Base-by-base conservation (phyloP, 2,329 filamentous ascomycete genomes). In the Fusarium chaquense region DNA sequence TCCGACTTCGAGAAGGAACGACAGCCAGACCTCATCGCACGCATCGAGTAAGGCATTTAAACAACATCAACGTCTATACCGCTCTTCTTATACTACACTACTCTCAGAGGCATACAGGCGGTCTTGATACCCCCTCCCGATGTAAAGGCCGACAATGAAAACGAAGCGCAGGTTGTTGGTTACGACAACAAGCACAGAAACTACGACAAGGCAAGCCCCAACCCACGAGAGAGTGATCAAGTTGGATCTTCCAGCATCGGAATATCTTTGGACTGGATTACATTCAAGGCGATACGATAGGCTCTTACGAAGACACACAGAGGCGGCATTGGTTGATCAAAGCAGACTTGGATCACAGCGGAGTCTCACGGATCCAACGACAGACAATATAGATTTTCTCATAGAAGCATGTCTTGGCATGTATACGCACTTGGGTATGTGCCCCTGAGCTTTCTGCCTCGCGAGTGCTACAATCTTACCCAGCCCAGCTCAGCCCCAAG, bases 21-120 rank as follows among this genome's bases (percentile, higher is more conserved):
- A 16, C 13, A 28, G 22, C 4, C 24, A 28, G 18, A 11, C 24
- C 13, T 20, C 26, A 16, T 11, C 6, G 9, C 18, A n/a, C 8
- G 22, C 22, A 24, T n/a, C 7, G 11, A 30, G 33, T 20, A 40
- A 38, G 13, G 12, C 10, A n/a, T 40, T 28, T 28, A 8, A 16
- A 7, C 13, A 9, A 20, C 5, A 9, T 2, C 2, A 9, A 5
- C 7, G 2, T 20, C 5, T 6, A 15, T 15, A 3, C 5, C 18
- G 4, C 3, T 22, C 22, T 51, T 36, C 11, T 10, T 3, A n/a
- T 50, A 16, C 32, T 16, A 38, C n/a, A 13, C 15, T 28, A 16
- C 9, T 20, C 18, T 28, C 12, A 15, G 32, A 7, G 20, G 15
- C 16, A 13, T 16, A 4, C 16, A 28, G 33, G n/a, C 24, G 22